These are phyloP conservation scores for Bruguiera hainesii DNA, from an alignment of 441 rosid species.

Conservation along the genomic window DNA sequence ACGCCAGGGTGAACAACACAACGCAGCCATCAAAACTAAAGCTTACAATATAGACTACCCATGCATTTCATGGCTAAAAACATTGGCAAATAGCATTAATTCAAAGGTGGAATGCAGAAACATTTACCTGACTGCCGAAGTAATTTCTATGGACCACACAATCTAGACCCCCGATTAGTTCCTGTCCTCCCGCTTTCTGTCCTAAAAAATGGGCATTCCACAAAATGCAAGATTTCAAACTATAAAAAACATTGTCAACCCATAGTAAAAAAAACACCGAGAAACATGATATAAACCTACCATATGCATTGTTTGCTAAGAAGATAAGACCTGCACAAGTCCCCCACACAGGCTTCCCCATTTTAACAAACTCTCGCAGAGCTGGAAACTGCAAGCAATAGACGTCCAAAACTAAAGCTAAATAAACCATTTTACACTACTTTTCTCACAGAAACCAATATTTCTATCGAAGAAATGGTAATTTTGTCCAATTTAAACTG, in stretches of 20 bases:
- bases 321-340: constrained; percentile 96
- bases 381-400: constrained; percentile 66
- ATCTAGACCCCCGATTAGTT: constrained; percentile 80
- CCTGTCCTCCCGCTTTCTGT: constrained; percentile 91
- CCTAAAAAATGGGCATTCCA: constrained; percentile 42
- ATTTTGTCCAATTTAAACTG: no score
- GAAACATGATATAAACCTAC: constrained; percentile 36
- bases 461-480: no score
- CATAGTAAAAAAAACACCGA: background rate
- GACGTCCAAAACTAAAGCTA: constrained; percentile 5
- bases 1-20: background rate
- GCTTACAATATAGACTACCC: background rate
- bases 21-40: background rate
- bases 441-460: no score
- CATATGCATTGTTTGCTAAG: constrained; percentile 78
- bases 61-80: background rate
- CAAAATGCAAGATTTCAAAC: no score
- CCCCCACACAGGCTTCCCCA: constrained; percentile 97
- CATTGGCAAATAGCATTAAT: background rate
- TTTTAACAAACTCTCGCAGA: constrained; percentile 71
- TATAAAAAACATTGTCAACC: background rate
- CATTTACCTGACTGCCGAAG: constrained; percentile 89
- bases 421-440: no score
- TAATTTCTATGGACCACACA: constrained; percentile 80
- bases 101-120: background rate